Base-by-base conservation (phyloP, 306 rosid genomes). In the Vicia faba region DNA sequence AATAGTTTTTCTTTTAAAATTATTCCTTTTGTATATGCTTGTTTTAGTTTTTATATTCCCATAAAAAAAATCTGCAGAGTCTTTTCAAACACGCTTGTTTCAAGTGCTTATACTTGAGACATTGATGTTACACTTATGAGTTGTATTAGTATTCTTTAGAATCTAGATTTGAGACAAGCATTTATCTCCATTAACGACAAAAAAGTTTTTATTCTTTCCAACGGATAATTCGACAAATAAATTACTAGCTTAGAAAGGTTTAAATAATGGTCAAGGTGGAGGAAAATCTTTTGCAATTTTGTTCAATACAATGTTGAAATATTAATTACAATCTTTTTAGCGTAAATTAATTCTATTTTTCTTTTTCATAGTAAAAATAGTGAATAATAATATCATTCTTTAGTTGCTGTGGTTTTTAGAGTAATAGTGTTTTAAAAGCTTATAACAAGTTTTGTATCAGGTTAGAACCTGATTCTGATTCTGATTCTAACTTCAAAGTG, bases 151-250 rank as follows among this genome's bases (percentile, higher is more conserved):
- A 8, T 55, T 28, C 38, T 13, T 10, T 55, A 7, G 61, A 55
- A 55, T 45, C 3, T 64, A 10, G 16, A 44, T 14, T 64, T 45
- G 56, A 64, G 56, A 64, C 40, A 64, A 64, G 56, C 56, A 43
- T 63, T 18, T 63, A 43, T 63, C 23, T 44, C 19, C 38, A 60
- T 15, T 60, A 60, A 60, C 45, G 29, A 35, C 65, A 60, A 60
- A 25, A 26, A 20, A 3, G 4, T 26, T 13, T 54, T 28, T 2
- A 12, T 5, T 7, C 13, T 13, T 26, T 25, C 18, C 0, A 12
- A 5, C 11, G 4, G 36, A 55, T 12, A 55, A 55, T 55, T 25
- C 12, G 38, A 55, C 26, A 55, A 18, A 26, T 10, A 54, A 25
- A 5, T 55, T 28, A 55, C 38, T 26, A 0, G 8, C 15, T 44